Base-by-base conservation (phyloP, 2,329 filamentous ascomycete genomes). In the Magnaporthiopsis rhizophila region DNA sequence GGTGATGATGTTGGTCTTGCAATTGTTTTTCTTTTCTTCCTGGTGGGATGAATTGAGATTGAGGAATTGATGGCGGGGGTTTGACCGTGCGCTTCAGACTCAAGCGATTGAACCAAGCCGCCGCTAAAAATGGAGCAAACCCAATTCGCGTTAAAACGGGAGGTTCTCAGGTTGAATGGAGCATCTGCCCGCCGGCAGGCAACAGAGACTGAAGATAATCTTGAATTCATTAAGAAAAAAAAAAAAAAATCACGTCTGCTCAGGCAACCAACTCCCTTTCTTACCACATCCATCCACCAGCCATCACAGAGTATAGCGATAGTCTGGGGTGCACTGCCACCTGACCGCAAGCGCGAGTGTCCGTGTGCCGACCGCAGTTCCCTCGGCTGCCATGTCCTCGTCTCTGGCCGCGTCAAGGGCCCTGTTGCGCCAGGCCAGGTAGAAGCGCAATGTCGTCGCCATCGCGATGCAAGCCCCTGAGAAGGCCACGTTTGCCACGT, bases 401-500 rank as follows among this genome's bases (percentile, higher is more conserved):
- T 26, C 64, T 12, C 59, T 62, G 21, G 63, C 66, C 3, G 30
- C n/a, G 59, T 67, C 65, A 8, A 68, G 64, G 60, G 64, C 53
- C 3, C 21, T 61, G 58, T 68, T 68, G 18, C 65, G 53, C 66
- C 65, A 67, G n/a, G 61, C 38, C 5, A 68, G 65, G 45, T 65
- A 67, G 56, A 67, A 68, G 38, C 64, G 64, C 53, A 68, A 61
- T n/a, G 45, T 24, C 4, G 66, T 68, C 7, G 66, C 65, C 38
- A 68, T 59, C 2, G 66, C 53, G 28, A 68, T 65, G 32, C 66
- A 67, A 32, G 63, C 58, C n/a, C 62, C 66, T 4, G 64, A 64
- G 56, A 67, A 68, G 24, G 65, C 66, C 21, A 68, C 66, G 30
- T 68, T 68, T n/a, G 66, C 64, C 3, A 68, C 64, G 58, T 68